A percentile compares a stretch with the other conserved stretches of the same genome.
Evolutionary conservation across 2,329 filamentous ascomycete species (phyloP).

Genomic region (Nemania diffusa): DNA sequence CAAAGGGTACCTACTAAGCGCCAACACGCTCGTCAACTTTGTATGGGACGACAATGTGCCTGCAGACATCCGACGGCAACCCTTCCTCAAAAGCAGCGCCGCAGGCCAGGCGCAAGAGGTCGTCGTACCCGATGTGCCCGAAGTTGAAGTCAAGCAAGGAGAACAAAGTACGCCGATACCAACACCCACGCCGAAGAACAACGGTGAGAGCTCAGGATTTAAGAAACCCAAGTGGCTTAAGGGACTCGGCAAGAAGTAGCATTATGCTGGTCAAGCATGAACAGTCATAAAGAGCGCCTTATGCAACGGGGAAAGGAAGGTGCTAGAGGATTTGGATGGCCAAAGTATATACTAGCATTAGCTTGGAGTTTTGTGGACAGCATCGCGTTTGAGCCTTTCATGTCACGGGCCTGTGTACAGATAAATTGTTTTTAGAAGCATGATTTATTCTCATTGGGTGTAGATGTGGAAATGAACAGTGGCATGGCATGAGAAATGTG

Average conservation of each 20-base stretch:
- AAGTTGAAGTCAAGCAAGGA: slow-evolving; percentile 48
- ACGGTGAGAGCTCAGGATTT: slow-evolving; percentile 41
- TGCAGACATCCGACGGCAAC: slow-evolving; percentile 39
- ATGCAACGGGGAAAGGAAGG: background rate
- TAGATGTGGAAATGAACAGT: slow-evolving; percentile 24
- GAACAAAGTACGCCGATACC: slow-evolving; percentile 11
- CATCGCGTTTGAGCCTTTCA: slow-evolving; percentile 2
- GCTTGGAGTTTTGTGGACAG: slow-evolving; percentile 24
- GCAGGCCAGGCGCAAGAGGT: slow-evolving; percentile 67
- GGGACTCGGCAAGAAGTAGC: slow-evolving; percentile 75
- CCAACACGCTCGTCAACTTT: slow-evolving; percentile 75
- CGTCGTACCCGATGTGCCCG: slow-evolving; percentile 62
- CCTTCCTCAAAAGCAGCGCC: slow-evolving; percentile 61
- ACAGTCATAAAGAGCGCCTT: background rate
- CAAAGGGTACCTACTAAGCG: slow-evolving; percentile 74
- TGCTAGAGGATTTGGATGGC: background rate
- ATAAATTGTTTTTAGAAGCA: background rate
- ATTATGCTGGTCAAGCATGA: background rate
- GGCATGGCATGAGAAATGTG: slow-evolving; percentile 34
- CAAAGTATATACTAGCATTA: slow-evolving; percentile 28
- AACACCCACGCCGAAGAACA: slow-evolving; percentile 36
- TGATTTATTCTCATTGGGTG: slow-evolving; percentile 21
- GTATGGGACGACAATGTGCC: slow-evolving; percentile 47
- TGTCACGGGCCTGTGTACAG: slow-evolving; percentile 13
- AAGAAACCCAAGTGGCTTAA: slow-evolving; percentile 78